phyloP scores from a whole-genome alignment of 2,329 filamentous ascomycete genomes.

The Xylaria arbuscula region DNA sequence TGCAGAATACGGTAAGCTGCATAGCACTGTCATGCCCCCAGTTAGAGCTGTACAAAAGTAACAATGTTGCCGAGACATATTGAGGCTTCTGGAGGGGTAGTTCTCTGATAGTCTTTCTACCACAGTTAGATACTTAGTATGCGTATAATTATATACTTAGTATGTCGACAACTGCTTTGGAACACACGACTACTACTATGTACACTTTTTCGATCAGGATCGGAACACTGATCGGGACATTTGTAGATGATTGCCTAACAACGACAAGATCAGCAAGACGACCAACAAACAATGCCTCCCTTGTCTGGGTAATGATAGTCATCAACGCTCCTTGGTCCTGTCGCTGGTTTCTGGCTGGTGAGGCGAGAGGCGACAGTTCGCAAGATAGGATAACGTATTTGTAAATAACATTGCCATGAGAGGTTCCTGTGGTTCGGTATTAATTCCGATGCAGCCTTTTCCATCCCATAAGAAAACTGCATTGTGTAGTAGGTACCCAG shows the following conservation, averaged over 20 bases:
- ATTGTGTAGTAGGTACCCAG: too few relatives aligned
- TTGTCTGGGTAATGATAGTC: conserved; percentile 1
- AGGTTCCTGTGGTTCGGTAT: conserved; percentile 13
- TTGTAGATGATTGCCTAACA: neutral
- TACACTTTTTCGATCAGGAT: neutral
- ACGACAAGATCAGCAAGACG: conserved; percentile 17
- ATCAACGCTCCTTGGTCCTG: neutral
- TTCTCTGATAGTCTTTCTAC: too few relatives aligned
- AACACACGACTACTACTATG: neutral
- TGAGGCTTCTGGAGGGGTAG: too few relatives aligned
- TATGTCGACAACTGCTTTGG: too few relatives aligned
- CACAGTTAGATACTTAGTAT: too few relatives aligned
- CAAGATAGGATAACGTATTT: conserved; percentile 10
- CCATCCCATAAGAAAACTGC: neutral
- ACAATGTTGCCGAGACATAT: too few relatives aligned
- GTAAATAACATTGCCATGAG: neutral
- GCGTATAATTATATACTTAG: too few relatives aligned
- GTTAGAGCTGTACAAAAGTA: too few relatives aligned
- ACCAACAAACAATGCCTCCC: neutral
- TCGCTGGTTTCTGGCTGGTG: neutral
- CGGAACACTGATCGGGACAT: conserved; percentile 1
- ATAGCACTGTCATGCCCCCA: neutral
- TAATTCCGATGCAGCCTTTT: conserved; percentile 15
- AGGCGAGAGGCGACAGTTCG: conserved; percentile 3
- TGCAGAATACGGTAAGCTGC: neutral